Conservation (phyloP, 2,329 filamentous ascomycete genomes). For the Aspergillus piperis region DNA sequence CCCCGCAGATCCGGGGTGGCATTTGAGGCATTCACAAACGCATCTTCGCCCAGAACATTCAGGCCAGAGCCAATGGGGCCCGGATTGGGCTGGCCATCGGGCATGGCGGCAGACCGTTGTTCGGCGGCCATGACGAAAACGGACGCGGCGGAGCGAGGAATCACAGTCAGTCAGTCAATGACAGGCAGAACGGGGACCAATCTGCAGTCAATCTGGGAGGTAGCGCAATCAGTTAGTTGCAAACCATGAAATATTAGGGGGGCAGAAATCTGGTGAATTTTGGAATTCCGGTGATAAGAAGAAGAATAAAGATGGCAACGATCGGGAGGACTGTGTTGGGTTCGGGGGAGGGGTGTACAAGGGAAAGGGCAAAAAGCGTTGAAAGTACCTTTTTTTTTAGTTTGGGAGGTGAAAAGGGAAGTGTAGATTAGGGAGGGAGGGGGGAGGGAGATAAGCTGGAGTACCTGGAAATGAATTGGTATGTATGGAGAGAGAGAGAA, state of each 20-base stretch:
- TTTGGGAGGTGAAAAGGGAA: not conserved
- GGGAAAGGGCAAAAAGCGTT: not conserved
- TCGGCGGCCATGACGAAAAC: slow-evolving; percentile 28
- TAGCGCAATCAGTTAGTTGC: slow-evolving; percentile 10
- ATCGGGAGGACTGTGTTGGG: not conserved
- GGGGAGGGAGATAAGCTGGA: slow-evolving; percentile 7
- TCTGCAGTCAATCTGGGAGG: slow-evolving; percentile 10
- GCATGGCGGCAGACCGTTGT: slow-evolving; percentile 26
- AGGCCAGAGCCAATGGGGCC: slow-evolving; percentile 33
- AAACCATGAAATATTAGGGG: slow-evolving; percentile 4
- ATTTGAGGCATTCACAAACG: slow-evolving; percentile 31
- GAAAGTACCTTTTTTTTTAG: not conserved
- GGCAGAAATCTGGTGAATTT: too few species aligned
- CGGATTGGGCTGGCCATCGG: slow-evolving; percentile 33
- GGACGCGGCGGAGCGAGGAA: slow-evolving; percentile 5
- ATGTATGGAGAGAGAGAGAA: too few species aligned
- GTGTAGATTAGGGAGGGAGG: not conserved
- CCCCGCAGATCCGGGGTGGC: slow-evolving; percentile 29
- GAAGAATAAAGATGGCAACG: not conserved
- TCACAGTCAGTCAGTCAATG: not conserved
- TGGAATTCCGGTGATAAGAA: not conserved
- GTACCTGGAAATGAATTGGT: slow-evolving; percentile 14
- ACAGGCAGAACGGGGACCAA: not conserved
- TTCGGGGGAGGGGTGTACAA: not conserved
- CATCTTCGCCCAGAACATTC: slow-evolving; percentile 28